These are phyloP conservation scores for Mimosa pudica DNA, from an alignment of 306 rosid genomes.

Conservation along the genomic window DNA sequence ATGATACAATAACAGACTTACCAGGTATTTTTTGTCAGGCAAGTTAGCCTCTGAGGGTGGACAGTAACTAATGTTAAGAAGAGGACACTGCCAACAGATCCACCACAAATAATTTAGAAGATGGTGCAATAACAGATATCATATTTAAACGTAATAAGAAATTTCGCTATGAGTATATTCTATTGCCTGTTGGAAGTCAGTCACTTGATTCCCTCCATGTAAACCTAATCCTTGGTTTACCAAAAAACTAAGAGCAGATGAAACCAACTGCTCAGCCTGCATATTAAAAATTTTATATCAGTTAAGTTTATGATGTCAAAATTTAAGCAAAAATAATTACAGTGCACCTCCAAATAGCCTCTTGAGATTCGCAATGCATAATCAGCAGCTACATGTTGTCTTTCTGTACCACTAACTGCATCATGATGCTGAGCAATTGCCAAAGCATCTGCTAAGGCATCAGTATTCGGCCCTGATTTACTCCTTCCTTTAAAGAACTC, in stretches of 20 bases:
- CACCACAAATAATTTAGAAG: conserved; percentile 31
- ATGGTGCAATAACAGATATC: conserved; percentile 11
- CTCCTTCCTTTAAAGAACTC: conserved; percentile 69
- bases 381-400: conserved; percentile 87
- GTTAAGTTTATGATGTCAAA: conserved; percentile 30
- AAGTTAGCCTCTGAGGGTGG: conserved; percentile 74
- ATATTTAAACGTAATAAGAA: conserved; percentile 10
- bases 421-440: conserved; percentile 93
- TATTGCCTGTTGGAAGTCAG: conserved; percentile 70
- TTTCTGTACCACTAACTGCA: conserved; percentile 87
- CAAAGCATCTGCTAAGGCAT: conserved; percentile 78
- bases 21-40: conserved; percentile 62
- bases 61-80: conserved; percentile 86
- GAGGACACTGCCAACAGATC: conserved; percentile 77
- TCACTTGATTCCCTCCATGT: conserved; percentile 32
- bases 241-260: conserved; percentile 72
- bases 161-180: conserved; percentile 21
- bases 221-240: conserved; percentile 46
- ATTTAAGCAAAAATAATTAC: conserved; percentile 27
- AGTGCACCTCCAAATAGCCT: conserved; percentile 52
- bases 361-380: conserved; percentile 66
- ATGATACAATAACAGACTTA: conserved; percentile 39
- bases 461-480: conserved; percentile 62
- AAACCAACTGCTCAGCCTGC: conserved; percentile 72
- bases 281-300: conserved; percentile 29